Percentiles rank a stretch among this genome's conserved stretches.
phyloP scores from a whole-genome alignment of 1,284 basidiomycete species.

The Rhodofomes roseus region DNA sequence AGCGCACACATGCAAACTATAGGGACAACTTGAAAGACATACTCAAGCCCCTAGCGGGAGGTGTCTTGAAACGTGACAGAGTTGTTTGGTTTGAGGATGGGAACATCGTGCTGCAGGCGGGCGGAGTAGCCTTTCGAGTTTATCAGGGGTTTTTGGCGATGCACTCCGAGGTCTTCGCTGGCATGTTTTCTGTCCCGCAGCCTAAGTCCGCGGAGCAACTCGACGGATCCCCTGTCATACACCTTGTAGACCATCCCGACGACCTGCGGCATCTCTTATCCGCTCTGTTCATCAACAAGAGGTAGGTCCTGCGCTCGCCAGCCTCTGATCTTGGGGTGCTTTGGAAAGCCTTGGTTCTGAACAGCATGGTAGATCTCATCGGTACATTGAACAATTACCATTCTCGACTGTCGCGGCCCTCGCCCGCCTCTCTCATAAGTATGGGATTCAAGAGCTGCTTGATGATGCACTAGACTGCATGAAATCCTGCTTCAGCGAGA shows the following conservation, averaged over 20 bases:
- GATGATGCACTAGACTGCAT: not conserved
- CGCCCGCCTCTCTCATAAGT: constrained; percentile 9
- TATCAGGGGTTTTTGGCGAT: constrained; percentile 13
- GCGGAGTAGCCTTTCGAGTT: constrained; percentile 13
- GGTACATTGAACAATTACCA: not conserved
- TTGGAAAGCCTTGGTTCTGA: no score
- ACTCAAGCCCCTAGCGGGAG: no score
- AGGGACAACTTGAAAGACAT: no score
- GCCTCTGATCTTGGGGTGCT: no score
- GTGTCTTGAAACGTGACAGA: constrained; percentile 4
- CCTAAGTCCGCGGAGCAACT: constrained; percentile 1
- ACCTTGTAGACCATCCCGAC: constrained; percentile 3
- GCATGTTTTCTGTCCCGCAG: constrained; percentile 17
- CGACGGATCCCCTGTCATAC: constrained; percentile 6
- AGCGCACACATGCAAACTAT: no score
- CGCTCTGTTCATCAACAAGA: not conserved
- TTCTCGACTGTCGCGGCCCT: constrained; percentile 5
- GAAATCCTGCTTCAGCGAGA: not conserved
- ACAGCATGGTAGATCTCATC: no score
- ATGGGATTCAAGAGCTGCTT: not conserved
- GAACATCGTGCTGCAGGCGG: constrained; percentile 17
- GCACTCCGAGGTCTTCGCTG: constrained; percentile 18
- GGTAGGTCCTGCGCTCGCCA: not conserved
- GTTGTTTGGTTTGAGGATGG: constrained; percentile 22
- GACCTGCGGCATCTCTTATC: constrained; percentile 7